Percentiles rank a stretch among this genome's conserved stretches.
Evolutionary conservation across 1,284 basidiomycete genomes (phyloP).

Genomic region (Ceratobasidium sp.): DNA sequence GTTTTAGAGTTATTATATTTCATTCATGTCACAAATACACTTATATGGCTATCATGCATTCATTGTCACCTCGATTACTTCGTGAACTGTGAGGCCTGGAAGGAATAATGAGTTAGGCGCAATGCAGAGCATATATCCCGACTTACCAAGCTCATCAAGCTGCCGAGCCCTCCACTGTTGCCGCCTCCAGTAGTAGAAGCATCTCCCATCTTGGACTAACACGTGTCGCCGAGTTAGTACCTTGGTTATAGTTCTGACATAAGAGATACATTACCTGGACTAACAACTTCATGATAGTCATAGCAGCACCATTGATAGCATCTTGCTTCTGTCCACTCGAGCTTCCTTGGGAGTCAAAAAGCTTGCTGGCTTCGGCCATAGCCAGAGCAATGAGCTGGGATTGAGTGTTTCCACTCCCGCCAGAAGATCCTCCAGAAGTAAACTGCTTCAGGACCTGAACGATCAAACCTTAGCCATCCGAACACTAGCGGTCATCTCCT

Average conservation of each 20-base stretch:
- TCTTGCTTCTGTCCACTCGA: slow-evolving; percentile 80
- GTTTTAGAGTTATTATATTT: background rate
- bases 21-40: slow-evolving; percentile 14
- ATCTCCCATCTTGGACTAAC: slow-evolving; percentile 51
- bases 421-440: slow-evolving; percentile 61
- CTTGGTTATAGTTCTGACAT: too few relatives aligned
- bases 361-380: slow-evolving; percentile 81
- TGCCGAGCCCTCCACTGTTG: slow-evolving; percentile 55
- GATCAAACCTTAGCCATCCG: background rate
- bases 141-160: slow-evolving; percentile 68
- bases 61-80: background rate
- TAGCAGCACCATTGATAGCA: slow-evolving; percentile 83
- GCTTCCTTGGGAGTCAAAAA: slow-evolving; percentile 76
- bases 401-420: slow-evolving; percentile 54
- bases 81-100: slow-evolving; percentile 47
- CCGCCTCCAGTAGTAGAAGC: slow-evolving; percentile 47
- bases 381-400: slow-evolving; percentile 81
- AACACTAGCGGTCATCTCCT: background rate
- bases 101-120: background rate
- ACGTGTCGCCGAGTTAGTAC: background rate
- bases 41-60: background rate
- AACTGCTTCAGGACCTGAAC: slow-evolving; percentile 73
- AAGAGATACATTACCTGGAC: slow-evolving; percentile 59
- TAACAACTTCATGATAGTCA: slow-evolving; percentile 85
- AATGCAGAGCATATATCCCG: background rate